A percentile compares a stretch with the other conserved stretches of the same genome.
These are phyloP conservation scores for Paxillus ammoniavirescens DNA, from an alignment of 768 basidiomycete species.

Conservation along the genomic window DNA sequence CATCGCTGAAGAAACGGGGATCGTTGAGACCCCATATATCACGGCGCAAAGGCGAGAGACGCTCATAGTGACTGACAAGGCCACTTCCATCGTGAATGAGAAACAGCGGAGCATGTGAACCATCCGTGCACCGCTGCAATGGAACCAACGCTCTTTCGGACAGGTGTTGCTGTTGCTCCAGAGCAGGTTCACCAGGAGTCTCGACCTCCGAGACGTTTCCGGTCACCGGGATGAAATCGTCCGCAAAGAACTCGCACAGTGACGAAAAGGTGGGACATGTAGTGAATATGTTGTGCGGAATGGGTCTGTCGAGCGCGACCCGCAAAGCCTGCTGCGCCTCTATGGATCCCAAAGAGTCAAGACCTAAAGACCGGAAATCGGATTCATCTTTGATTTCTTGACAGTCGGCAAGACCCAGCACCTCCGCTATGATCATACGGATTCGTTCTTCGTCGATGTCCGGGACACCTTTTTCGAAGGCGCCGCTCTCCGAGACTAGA, in stretches of 20 bases:
- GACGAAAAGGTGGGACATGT: constrained; percentile 36
- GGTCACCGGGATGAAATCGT: not conserved
- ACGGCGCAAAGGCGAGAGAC: constrained; percentile 45
- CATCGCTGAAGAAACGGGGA: constrained; percentile 44
- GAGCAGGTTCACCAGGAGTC: not conserved
- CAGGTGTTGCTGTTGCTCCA: not conserved
- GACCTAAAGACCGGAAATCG: constrained; percentile 46
- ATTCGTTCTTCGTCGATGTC: constrained; percentile 22
- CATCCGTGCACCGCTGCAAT: constrained; percentile 35
- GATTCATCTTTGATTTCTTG: constrained; percentile 42
- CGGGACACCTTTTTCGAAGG: not conserved
- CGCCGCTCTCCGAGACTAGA: constrained; percentile 33
- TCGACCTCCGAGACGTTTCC: not conserved
- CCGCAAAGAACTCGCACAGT: constrained; percentile 14
- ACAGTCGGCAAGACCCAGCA: constrained; percentile 36
- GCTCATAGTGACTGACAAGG: constrained; percentile 48
- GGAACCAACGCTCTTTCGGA: constrained; percentile 31
- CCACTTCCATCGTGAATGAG: constrained; percentile 78
- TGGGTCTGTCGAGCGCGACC: constrained; percentile 36
- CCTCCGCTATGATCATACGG: constrained; percentile 40
- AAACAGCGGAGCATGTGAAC: constrained; percentile 44
- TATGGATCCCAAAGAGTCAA: constrained; percentile 66
- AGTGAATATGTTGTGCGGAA: constrained; percentile 46
- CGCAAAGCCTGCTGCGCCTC: constrained; percentile 53
- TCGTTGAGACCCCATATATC: constrained; percentile 62